phyloP scores from a whole-genome alignment of 1,284 basidiomycete genomes.

The Inonotus hispidus region DNA sequence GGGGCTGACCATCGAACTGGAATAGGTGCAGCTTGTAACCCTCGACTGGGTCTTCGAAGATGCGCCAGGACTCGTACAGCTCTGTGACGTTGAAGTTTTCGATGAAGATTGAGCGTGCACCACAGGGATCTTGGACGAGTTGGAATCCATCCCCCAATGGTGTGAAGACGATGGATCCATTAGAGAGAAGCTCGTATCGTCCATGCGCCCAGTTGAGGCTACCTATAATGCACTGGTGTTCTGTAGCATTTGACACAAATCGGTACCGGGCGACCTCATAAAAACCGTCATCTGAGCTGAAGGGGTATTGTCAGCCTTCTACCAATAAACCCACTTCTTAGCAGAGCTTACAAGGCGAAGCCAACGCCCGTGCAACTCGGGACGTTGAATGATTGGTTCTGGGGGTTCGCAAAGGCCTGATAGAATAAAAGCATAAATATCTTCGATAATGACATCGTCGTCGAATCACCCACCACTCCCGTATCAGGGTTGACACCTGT shows the following conservation, averaged over 20 bases:
- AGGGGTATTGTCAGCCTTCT: constrained; percentile 8
- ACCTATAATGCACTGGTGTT: constrained; percentile 79
- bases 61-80: constrained; percentile 49
- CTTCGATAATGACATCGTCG: neutral
- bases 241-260: constrained; percentile 72
- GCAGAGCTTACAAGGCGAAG: constrained; percentile 73
- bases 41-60: constrained; percentile 48
- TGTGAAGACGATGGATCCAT: constrained; percentile 70
- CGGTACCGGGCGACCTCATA: constrained; percentile 88
- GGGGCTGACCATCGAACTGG: constrained; percentile 56
- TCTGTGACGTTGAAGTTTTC: constrained; percentile 74
- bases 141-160: constrained; percentile 84
- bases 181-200: constrained; percentile 55
- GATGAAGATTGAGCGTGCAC: constrained; percentile 78
- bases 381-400: constrained; percentile 74
- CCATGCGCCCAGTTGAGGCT: constrained; percentile 87
- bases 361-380: constrained; percentile 80
- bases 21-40: constrained; percentile 64
- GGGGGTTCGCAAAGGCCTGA: constrained; percentile 80
- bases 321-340: neutral
- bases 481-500: constrained; percentile 74
- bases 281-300: constrained; percentile 52
- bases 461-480: neutral
- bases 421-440: constrained; percentile 10
- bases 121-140: constrained; percentile 88